Evolutionary conservation across 208 protist genomes (phyloP).

Genomic region (Kentomonas sorsogonicus): DNA sequence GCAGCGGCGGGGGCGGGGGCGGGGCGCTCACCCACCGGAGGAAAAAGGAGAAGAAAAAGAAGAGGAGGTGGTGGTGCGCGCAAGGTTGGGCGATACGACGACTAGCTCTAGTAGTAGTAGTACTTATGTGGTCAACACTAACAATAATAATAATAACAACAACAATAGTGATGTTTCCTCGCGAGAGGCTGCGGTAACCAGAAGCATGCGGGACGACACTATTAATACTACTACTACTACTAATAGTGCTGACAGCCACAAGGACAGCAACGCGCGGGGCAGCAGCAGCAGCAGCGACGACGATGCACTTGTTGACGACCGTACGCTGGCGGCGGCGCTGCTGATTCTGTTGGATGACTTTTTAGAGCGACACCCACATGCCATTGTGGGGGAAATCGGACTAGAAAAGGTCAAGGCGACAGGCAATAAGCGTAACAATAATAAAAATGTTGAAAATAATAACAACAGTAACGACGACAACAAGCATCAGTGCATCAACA

Average conservation of each 20-base stretch:
- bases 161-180: slow-evolving; percentile 1
- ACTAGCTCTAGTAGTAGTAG: background rate
- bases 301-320: too few relatives aligned
- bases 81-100: too few relatives aligned
- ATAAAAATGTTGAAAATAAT: background rate
- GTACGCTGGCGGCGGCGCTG: too few relatives aligned
- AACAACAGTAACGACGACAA: background rate
- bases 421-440: slow-evolving; percentile 7
- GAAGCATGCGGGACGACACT: too few relatives aligned
- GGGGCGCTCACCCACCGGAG: too few relatives aligned
- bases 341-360: slow-evolving; percentile 20
- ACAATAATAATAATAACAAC: slow-evolving; percentile 10
- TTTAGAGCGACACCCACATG: slow-evolving; percentile 29
- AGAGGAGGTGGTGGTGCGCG: too few relatives aligned
- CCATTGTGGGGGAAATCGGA: slow-evolving; percentile 81
- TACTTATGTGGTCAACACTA: background rate
- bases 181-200: too few relatives aligned
- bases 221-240: too few relatives aligned
- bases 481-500: too few relatives aligned
- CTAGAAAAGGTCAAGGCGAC: slow-evolving; percentile 75
- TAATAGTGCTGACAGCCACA: too few relatives aligned
- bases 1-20: background rate
- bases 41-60: background rate
- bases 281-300: too few relatives aligned
- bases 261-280: too few relatives aligned